Evolutionary conservation across 768 basidiomycete species (phyloP), one percentile per base, ranked within the genome.

Genomic region (Rhodocollybia butyracea): DNA sequence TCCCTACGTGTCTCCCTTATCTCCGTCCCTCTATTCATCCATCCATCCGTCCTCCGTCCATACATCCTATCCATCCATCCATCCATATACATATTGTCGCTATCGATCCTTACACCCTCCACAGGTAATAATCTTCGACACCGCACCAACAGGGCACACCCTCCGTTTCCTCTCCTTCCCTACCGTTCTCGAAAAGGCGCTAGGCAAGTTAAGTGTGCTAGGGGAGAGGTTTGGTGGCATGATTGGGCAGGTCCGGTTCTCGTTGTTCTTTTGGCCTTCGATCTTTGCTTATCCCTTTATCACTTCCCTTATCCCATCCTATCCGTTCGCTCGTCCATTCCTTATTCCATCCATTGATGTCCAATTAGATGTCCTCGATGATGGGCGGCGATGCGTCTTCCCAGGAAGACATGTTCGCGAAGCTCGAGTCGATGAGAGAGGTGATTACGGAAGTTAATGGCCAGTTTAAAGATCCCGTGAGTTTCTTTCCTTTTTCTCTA

Each of bases 111-210:
- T n/a, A n/a, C n/a, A n/a, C n/a, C n/a, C n/a, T n/a, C n/a, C n/a
- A n/a, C n/a, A n/a, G n/a, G 95, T 97, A 57, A 98, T 99, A 67
- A 95, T 99, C 32, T 99, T 99, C 67, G 97, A 99, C 68, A 99
- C 97, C 1, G 97, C 97, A 32, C 97, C 97, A 2, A 99, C 97
- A 3, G 97, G 97, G 1, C 97, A 99, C 73, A 99, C 97, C 0
- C 82, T 98, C 5, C 93, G 97, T 40, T 99, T 99, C 78, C 77
- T 99, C 39, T 97, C 94, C n/a, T 99, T 99, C 82, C 97, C 97
- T 0, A 90, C 88, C 19, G 97, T 99, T 5, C 80, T 99, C 8
- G 97, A 98, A 73, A 98, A 98, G 70, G 97, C 97, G 1, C 76
- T 98, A 2, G 93, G 94, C 7, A 99, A 99, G 71, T 78, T 99